Evolutionary conservation across 345 rosid genomes (phyloP).

Genomic region (Microcos paniculata): DNA sequence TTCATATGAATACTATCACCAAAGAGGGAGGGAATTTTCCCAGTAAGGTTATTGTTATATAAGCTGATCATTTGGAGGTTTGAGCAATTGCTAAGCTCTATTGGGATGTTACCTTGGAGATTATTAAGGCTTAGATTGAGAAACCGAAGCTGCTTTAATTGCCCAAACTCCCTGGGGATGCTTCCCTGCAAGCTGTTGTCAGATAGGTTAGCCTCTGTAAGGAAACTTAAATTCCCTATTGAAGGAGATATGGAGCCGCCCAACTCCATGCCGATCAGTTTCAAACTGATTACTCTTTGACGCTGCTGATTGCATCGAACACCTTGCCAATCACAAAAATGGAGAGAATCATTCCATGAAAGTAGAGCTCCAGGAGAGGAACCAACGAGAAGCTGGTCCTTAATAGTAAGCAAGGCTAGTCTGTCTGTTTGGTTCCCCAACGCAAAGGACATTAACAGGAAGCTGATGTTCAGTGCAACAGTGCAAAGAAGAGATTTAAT

Average conservation of each 20-base stretch:
- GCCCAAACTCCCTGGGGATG: conserved; percentile 19
- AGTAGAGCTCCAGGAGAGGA: background rate
- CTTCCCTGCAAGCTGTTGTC: conserved; percentile 9
- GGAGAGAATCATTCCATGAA: conserved; percentile 14
- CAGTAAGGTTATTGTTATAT: background rate
- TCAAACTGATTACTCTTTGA: conserved; percentile 15
- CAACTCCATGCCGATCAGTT: background rate
- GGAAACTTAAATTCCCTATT: background rate
- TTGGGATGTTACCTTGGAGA: background rate
- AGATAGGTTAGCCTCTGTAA: background rate
- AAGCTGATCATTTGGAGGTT: background rate
- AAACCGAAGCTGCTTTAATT: background rate
- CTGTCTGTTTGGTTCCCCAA: conserved; percentile 1
- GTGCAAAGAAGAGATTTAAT: background rate
- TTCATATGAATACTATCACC: background rate
- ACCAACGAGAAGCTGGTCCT: conserved; percentile 8
- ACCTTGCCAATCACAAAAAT: conserved; percentile 30
- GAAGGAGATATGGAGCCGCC: background rate
- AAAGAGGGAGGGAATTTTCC: conserved; percentile 1
- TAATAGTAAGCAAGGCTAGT: background rate
- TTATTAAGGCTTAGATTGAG: background rate
- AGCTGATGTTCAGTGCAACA: background rate
- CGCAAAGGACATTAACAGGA: background rate
- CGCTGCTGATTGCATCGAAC: conserved; percentile 17
- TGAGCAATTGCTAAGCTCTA: background rate